Percentiles rank a stretch among this genome's conserved stretches.
These are phyloP conservation scores for Penicillium verhagenii DNA, from an alignment of 495 filamentous ascomycete species.

Conservation along the genomic window DNA sequence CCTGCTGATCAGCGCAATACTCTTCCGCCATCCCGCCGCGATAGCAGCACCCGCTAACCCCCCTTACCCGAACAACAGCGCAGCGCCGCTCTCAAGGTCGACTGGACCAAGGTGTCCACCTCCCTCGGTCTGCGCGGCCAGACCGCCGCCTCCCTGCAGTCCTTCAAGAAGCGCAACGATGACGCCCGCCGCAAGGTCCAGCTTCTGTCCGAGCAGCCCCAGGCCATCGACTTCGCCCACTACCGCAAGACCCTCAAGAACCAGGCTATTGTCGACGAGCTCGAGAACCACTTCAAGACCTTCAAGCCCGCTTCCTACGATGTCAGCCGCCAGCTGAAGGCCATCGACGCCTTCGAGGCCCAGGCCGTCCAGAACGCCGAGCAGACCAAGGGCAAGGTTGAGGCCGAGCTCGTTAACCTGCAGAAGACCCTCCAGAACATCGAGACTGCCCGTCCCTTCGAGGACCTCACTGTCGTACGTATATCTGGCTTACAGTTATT, in stretches of 20 bases:
- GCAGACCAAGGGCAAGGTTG: constrained; percentile 92
- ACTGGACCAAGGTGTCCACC: constrained; percentile 89
- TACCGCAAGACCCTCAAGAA: constrained; percentile 95
- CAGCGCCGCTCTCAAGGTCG: constrained; percentile 98
- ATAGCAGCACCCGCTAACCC: constrained; percentile 28
- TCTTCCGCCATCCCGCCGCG: constrained; percentile 5
- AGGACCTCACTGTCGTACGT: constrained; percentile 97
- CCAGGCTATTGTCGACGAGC: constrained; percentile 88
- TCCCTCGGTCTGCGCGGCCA: constrained; percentile 95
- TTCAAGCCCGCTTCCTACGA: constrained; percentile 95
- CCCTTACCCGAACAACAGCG: constrained; percentile 57
- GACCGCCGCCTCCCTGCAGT: constrained; percentile 82
- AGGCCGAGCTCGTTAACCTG: constrained; percentile 86
- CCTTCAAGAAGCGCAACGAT: constrained; percentile 99
- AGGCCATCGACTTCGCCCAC: constrained; percentile 84
- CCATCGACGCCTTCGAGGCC: constrained; percentile 95
- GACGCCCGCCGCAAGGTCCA: constrained; percentile 92
- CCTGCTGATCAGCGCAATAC: constrained; percentile 5
- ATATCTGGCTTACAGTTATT: neutral
- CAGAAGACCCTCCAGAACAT: constrained; percentile 95
- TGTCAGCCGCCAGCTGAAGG: constrained; percentile 86
- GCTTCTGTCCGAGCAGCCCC: constrained; percentile 72
- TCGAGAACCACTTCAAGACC: constrained; percentile 84
- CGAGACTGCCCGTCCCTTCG: constrained; percentile 91
- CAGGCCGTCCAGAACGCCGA: constrained; percentile 96